Evolutionary conservation across 2,329 filamentous ascomycete genomes (phyloP), one percentile per base, ranked within the genome.

Genomic region (Bisporella sp.): DNA sequence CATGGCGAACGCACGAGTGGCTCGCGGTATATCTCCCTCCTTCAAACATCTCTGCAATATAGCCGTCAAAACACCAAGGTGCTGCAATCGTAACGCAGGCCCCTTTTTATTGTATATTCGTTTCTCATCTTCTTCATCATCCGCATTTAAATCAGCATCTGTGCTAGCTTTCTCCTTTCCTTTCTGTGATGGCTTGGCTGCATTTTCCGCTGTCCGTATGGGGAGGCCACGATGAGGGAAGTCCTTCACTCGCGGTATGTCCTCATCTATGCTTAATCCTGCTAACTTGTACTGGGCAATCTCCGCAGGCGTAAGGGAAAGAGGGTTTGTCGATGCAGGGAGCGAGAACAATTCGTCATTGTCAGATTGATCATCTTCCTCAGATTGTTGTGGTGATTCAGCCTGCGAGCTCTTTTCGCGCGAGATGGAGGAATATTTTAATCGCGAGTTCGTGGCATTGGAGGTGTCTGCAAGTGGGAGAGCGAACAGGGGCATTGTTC

Each of bases 11-110:
- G 87, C 86, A 53, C 87, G 76, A 46, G 79, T 79, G 0, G 91
- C 90, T 40, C 86, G 82, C 2, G 73, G 57, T 52, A 89, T 84
- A 61, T 95, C 85, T 32, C 82, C 79, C 54, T 81, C 73, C 31
- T 84, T 75, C 40, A 96, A 74, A 61, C 84, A 88, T 35, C 79
- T 79, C 66, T 93, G 85, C 59, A 93, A 69, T 13, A 91, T 73
- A 4, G 83, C 75, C 1, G 82, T 82, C 50, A 96, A 69, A 8
- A 84, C 78, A 49, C 78, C 74, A 5, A 92, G 67, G 67, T 91
- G 84, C 13, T 70, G 72, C 47, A 74, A 64, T 53, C 71, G 71
- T 49, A 76, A 61, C 54, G 57, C 59, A 43, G 48, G 59, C 31
- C 54, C 57, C 21, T 50, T 35, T 31, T 46, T 29, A 9, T 44